These are phyloP conservation scores for Pichia sp. DNA, from an alignment of 1,139 yeast species.

Conservation along the genomic window DNA sequence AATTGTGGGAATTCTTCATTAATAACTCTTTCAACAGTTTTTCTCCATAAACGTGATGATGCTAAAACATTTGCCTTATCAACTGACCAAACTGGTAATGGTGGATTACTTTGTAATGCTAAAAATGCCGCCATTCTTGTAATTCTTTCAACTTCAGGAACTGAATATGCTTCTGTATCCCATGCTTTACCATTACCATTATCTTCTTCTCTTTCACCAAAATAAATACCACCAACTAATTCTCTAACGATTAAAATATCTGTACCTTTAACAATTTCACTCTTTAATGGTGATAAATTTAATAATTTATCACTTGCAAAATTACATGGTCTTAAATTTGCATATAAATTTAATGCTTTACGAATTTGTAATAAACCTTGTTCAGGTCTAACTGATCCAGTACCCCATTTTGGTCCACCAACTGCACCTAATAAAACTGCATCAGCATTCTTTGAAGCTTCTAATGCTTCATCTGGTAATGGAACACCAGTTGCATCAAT, in stretches of 20 bases:
- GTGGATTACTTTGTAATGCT: conserved; percentile 90
- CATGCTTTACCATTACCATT: conserved; percentile 80
- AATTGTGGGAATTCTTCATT: conserved; percentile 84
- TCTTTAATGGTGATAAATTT: conserved; percentile 80
- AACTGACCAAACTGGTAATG: conserved; percentile 89
- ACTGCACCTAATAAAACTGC: conserved; percentile 96
- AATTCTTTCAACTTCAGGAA: conserved; percentile 86
- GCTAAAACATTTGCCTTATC: conserved; percentile 98
- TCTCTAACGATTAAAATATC: conserved; percentile 91
- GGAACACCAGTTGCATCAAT: conserved; percentile 95
- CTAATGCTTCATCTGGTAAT: conserved; percentile 79
- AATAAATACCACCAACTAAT: conserved; percentile 95
- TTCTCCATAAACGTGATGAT: conserved; percentile 93
- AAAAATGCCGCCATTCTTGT: conserved; percentile 97
- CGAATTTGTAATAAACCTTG: conserved; percentile 92
- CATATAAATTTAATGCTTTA: conserved; percentile 89
- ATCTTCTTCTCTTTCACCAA: conserved; percentile 92
- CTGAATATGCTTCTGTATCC: conserved; percentile 90
- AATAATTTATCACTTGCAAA: conserved; percentile 83
- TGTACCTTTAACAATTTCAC: conserved; percentile 82
- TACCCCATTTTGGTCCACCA: conserved; percentile 99
- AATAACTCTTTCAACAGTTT: conserved; percentile 80
- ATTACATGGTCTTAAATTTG: conserved; percentile 94
- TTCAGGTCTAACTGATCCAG: conserved; percentile 92
- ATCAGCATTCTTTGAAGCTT: conserved; percentile 81